phyloP scores from a whole-genome alignment of 2,329 filamentous ascomycete genomes.

The Anisogramma anomala region DNA sequence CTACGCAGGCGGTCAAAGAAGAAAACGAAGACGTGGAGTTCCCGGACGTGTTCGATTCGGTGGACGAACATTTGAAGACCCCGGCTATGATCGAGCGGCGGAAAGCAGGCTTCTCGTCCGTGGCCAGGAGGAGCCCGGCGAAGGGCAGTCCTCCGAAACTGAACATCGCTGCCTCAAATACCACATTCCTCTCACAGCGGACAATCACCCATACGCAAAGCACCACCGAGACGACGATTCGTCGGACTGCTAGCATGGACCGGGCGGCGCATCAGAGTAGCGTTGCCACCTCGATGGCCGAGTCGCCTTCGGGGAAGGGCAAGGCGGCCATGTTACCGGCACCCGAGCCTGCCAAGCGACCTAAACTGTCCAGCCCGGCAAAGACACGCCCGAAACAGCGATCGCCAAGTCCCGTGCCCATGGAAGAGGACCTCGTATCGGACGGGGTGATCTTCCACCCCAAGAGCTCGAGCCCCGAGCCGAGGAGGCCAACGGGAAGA shows the following conservation, averaged over 20 bases:
- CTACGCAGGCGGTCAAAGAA: conserved; percentile 18
- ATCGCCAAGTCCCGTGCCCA: background rate
- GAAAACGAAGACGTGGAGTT: conserved; percentile 36
- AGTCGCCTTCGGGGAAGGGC: conserved; percentile 15
- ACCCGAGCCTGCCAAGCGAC: background rate
- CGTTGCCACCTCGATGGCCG: background rate
- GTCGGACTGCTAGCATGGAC: conserved; percentile 4
- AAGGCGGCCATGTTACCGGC: background rate
- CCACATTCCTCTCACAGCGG: conserved; percentile 15
- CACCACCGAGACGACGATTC: conserved; percentile 16
- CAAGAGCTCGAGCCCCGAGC: conserved; percentile 16
- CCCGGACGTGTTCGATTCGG: conserved; percentile 40
- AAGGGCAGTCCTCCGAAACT: conserved; percentile 3
- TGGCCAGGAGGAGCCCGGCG: conserved; percentile 15
- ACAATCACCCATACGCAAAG: conserved; percentile 17
- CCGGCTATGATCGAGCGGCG: conserved; percentile 15
- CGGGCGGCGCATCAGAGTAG: background rate
- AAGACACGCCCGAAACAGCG: background rate
- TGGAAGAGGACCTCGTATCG: background rate
- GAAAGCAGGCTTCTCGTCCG: conserved; percentile 27
- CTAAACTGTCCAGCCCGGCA: background rate
- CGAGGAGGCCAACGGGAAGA: conserved; percentile 15
- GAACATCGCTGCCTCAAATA: conserved; percentile 7
- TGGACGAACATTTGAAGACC: conserved; percentile 21
- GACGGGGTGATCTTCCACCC: conserved; percentile 4